phyloP scores from a whole-genome alignment of 345 rosid species.

The Eucalyptus dawsonii region DNA sequence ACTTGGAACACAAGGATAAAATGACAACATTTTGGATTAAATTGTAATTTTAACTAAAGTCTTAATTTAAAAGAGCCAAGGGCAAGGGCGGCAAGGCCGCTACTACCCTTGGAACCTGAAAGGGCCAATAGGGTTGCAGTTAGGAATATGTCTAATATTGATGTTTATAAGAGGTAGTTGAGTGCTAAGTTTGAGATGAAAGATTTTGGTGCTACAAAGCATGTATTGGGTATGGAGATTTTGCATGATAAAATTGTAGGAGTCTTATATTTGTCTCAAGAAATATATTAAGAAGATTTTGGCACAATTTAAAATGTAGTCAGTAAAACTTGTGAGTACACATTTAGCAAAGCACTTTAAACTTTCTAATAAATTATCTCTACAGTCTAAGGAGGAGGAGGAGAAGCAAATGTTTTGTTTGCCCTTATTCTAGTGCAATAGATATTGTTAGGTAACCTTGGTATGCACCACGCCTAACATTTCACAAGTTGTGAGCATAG shows the following conservation, averaged over 20 bases:
- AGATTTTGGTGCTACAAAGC: background rate
- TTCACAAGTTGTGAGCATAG: background rate
- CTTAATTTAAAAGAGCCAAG: too few relatives aligned
- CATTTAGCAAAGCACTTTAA: background rate
- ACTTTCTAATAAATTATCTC: background rate
- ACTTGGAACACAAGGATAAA: too few relatives aligned
- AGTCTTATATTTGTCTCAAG: too few relatives aligned
- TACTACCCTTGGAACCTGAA: rapidly evolving
- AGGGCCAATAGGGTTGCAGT: too few relatives aligned
- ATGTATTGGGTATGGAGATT: background rate
- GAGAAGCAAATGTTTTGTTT: background rate
- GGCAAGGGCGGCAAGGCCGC: too few relatives aligned
- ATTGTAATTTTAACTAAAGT: too few relatives aligned
- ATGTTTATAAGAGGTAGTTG: too few relatives aligned
- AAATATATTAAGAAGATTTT: background rate
- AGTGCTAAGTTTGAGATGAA: background rate
- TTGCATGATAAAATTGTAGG: background rate
- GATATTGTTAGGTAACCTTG: background rate
- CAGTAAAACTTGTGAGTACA: background rate
- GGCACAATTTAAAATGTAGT: background rate
- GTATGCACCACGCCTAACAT: background rate
- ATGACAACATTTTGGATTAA: too few relatives aligned
- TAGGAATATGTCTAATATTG: background rate
- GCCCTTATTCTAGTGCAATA: background rate
- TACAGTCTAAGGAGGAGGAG: background rate